phyloP scores from a whole-genome alignment of 2,329 filamentous ascomycete species.

The Fusarium euwallaceae region DNA sequence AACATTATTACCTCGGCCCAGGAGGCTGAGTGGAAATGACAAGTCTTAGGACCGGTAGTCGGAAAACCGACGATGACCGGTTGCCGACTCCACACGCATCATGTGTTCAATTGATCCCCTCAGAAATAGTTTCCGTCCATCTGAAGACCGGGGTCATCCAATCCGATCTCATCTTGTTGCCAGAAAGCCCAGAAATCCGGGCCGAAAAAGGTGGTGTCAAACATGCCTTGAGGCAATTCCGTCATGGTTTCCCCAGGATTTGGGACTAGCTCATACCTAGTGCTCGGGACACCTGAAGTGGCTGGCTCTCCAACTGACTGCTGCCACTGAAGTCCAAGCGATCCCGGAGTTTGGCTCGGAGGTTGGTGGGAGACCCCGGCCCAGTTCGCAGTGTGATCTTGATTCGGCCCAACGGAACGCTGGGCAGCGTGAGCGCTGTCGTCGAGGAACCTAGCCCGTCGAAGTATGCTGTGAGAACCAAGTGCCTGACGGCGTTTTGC shows the following conservation, averaged over 20 bases:
- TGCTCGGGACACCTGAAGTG: not conserved
- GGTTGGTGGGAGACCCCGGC: not conserved
- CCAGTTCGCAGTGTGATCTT: not conserved
- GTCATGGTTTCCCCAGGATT: not conserved
- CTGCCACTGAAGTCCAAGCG: not conserved
- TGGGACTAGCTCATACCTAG: not conserved
- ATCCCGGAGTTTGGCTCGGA: not conserved
- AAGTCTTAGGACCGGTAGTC: not conserved
- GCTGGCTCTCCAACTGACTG: not conserved
- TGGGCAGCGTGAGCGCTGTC: conserved; percentile 9
- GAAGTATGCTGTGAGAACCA: conserved; percentile 16
- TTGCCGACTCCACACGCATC: not conserved
- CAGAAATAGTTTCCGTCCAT: not conserved
- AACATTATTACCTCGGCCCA: not conserved
- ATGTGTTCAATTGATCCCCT: not conserved
- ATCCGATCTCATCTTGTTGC: not conserved
- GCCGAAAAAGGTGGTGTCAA: not conserved
- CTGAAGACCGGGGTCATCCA: not conserved
- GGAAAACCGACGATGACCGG: not conserved
- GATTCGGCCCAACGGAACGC: not conserved
- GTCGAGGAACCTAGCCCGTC: conserved; percentile 16
- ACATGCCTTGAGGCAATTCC: not conserved
- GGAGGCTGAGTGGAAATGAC: not conserved
- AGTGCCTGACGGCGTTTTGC: conserved; percentile 3
- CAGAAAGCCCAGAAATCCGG: not conserved